Percentiles rank a stretch among this genome's conserved stretches.
phyloP scores from a whole-genome alignment of 176 grass and related monocot species.

The Avena sativa region DNA sequence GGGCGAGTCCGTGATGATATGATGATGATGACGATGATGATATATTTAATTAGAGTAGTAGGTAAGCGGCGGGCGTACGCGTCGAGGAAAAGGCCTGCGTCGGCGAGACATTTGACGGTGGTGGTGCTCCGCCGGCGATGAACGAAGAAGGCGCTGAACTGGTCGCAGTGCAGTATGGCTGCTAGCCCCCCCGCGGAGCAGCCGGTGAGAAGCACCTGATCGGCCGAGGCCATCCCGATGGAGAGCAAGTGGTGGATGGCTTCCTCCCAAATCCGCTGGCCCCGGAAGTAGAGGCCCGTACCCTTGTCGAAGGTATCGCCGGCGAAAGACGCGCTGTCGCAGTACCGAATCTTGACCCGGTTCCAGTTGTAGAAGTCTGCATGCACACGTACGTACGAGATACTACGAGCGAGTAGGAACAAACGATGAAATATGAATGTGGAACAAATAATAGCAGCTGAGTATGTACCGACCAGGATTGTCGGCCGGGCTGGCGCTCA shows the following conservation, averaged over 20 bases:
- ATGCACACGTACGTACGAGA: not conserved
- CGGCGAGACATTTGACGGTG: slow-evolving; percentile 84
- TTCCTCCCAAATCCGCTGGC: slow-evolving; percentile 81
- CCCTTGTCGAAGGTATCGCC: slow-evolving; percentile 71
- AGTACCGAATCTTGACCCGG: slow-evolving; percentile 82
- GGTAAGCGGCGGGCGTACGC: slow-evolving; percentile 42
- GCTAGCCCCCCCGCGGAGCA: slow-evolving; percentile 88
- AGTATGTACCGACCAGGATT: slow-evolving; percentile 58
- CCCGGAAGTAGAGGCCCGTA: slow-evolving; percentile 64
- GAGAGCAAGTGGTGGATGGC: slow-evolving; percentile 71
- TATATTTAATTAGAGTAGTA: not conserved
- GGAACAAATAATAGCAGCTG: not conserved
- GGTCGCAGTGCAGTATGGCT: slow-evolving; percentile 78
- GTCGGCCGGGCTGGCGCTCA: slow-evolving; percentile 60
- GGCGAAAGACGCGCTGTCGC: slow-evolving; percentile 82
- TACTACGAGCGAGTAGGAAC: too few species aligned
- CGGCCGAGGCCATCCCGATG: slow-evolving; percentile 66
- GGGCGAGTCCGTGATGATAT: too few species aligned
- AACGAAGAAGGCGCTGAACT: slow-evolving; percentile 66
- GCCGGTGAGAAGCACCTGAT: slow-evolving; percentile 66
- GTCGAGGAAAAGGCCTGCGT: slow-evolving; percentile 88
- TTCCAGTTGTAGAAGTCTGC: slow-evolving; percentile 98
- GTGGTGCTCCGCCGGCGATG: not conserved
- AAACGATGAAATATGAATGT: too few species aligned
- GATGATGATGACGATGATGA: too few species aligned